A percentile compares a stretch with the other conserved stretches of the same genome.
Conservation (phyloP, 768 basidiomycete species). For the Phaffia australis region DNA sequence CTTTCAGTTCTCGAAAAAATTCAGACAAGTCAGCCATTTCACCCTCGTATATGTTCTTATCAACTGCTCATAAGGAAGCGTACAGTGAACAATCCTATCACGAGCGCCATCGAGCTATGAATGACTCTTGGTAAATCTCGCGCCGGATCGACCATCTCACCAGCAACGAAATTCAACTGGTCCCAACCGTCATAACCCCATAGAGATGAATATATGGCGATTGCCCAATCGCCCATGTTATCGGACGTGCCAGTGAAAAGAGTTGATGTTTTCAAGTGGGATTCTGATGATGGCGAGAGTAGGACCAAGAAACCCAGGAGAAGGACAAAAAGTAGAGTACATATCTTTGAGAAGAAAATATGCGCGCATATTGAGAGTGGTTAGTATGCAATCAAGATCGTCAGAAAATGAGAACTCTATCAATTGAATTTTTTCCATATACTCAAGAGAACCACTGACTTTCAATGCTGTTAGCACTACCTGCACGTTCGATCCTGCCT, state of each 20-base stretch:
- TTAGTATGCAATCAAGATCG: neutral
- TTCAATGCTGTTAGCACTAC: conserved; percentile 84
- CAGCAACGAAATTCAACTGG: conserved; percentile 56
- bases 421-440: too few relatives aligned
- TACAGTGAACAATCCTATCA: conserved; percentile 45
- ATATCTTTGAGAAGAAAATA: conserved; percentile 51
- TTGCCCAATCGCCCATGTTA: conserved; percentile 35
- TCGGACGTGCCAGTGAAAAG: conserved; percentile 38
- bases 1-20: conserved; percentile 44
- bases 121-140: conserved; percentile 81
- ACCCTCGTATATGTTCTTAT: neutral
- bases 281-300: conserved; percentile 31
- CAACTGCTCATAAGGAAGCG: neutral
- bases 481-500: conserved; percentile 65
- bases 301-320: conserved; percentile 57
- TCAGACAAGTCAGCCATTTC: conserved; percentile 46
- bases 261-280: conserved; percentile 33
- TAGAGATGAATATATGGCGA: conserved; percentile 72
- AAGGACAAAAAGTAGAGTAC: conserved; percentile 41
- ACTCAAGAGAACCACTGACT: conserved; percentile 39
- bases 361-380: conserved; percentile 1
- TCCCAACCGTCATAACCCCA: conserved; percentile 87
- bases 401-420: conserved; percentile 5
- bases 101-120: conserved; percentile 77
- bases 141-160: conserved; percentile 69